These are phyloP conservation scores for Leccinum pallidistipes DNA, from an alignment of 1,284 basidiomycete species.

Conservation along the genomic window DNA sequence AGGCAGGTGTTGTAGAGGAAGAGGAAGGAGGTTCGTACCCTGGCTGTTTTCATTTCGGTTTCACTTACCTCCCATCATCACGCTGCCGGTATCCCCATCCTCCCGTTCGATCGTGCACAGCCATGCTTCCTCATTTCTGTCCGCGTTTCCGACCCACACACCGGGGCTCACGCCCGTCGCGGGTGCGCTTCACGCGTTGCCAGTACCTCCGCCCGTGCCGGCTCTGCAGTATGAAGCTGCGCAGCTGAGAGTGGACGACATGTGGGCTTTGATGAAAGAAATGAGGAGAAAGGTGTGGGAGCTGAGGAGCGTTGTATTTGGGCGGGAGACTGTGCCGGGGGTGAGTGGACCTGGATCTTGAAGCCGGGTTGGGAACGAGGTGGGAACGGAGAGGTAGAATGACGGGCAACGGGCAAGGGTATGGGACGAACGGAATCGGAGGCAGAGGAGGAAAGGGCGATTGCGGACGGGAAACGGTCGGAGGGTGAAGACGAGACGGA, in stretches of 20 bases:
- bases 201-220: constrained; percentile 48
- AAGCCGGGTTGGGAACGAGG: constrained; percentile 40
- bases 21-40: background rate
- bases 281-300: constrained; percentile 54
- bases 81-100: background rate
- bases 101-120: constrained; percentile 1
- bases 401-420: constrained; percentile 14
- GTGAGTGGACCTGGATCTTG: constrained; percentile 9
- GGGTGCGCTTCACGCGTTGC: constrained; percentile 27
- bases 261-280: constrained; percentile 61
- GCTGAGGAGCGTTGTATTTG: constrained; percentile 48
- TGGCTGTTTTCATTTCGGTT: constrained; percentile 4
- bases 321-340: constrained; percentile 25
- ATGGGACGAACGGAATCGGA: constrained; percentile 73
- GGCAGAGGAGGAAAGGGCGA: constrained; percentile 62
- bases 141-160: constrained; percentile 3
- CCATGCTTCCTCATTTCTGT: constrained; percentile 1
- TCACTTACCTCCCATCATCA: constrained; percentile 41
- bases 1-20: constrained; percentile 16
- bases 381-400: constrained; percentile 22
- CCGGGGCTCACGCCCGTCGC: constrained; percentile 19
- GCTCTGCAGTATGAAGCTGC: constrained; percentile 70
- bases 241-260: constrained; percentile 66
- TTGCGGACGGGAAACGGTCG: constrained; percentile 25
- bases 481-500: too few species aligned